Base-by-base conservation (phyloP, 345 rosid genomes). In the Brassica carinata region DNA sequence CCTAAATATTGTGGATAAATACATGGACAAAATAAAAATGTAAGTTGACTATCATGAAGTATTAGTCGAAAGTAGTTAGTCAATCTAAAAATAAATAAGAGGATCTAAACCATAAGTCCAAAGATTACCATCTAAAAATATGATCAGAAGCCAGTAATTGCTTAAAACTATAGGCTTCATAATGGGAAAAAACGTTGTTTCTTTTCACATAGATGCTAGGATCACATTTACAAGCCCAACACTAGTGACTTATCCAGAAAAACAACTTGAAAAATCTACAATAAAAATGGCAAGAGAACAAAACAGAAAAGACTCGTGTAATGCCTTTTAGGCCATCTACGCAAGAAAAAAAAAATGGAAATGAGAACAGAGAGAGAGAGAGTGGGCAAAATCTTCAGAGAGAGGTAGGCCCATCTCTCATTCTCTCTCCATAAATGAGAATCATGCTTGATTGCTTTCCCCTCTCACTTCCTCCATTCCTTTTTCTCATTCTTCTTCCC, bases 341-440 rank as follows among this genome's bases (percentile, higher is more conserved):
- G 59, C 59, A 69, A 68, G 43, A 67, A 80, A 30, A 74, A 67
- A 80, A 30, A 74, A 1, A 67, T 79, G 70, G 45, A 59, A 11
- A 45, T 19, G 61, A 57, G 14, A 67, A 17, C 13, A 17, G 61
- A 17, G n/a, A 7, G 26, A 19, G 17, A 11, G 15, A 70, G 63
- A 67, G 64, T 74, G 59, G 76, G 71, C 65, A 78, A 71, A 77
- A 51, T 51, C 58, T 51, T 14, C 18, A 48, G 57, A 48, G 38
- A 34, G 58, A 51, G 58, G 58, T 51, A 51, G 58, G 58, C 58
- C 58, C 58, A 51, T n/a, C 58, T n/a, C 38, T 34, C 38, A 34
- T 34, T 6, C 38, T 34, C 18, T 51, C 58, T 51, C 58, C 58
- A 51, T 51, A 51, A 51, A 51, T 51, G 58, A 51, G 58, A 51